Base-by-base conservation (phyloP, 805 yeast species). In the Wickerhamiella sergipiensis region DNA sequence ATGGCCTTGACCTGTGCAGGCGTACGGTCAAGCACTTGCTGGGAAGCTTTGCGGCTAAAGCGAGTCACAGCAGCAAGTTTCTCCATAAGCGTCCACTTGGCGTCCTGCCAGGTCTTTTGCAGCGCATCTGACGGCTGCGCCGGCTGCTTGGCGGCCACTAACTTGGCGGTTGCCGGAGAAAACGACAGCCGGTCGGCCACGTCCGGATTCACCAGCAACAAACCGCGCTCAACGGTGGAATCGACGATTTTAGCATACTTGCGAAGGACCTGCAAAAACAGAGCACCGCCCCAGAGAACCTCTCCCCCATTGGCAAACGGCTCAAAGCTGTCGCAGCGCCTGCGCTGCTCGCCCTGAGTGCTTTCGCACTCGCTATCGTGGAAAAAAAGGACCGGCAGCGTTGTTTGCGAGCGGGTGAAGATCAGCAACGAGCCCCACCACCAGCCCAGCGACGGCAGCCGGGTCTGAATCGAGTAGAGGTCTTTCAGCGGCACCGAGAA, bases 371-470 rank as follows among this genome's bases (percentile, higher is more conserved):
- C 89, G 50, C 85, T 83, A 62, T 92, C 98, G 66, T 92, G 98
- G 70, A 92, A 89, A 65, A 89, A 92, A 42, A 92, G 61, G 4
- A 88, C 82, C 0, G 97, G 97, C 17, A 87, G 67, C 44, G 80
- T 78, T 8, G 78, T 78, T 43, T 69, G 78, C 31, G 67, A 63
- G 56, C 77, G 76, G 1, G 90, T 77, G 64, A 86, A 82, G 26
- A 92, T 65, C 1, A 87, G 70, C 15, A 90, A 69, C 0, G 95
- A 85, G 0, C 99, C 99, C 67, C 77, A 79, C 96, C 97, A 90
- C 79, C 88, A 81, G 1, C 89, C 95, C 15, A 79, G 69, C 2
- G 88, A 80, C 6, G 96, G 97, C 2, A 81, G 81, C 50, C 97
- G 74, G 12, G 83, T 76, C 64, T 89, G 95, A 42, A 92, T 72